A percentile compares a stretch with the other conserved stretches of the same genome.
Conservation (phyloP, 805 yeast genomes). For the Suhomyces vadensis region DNA sequence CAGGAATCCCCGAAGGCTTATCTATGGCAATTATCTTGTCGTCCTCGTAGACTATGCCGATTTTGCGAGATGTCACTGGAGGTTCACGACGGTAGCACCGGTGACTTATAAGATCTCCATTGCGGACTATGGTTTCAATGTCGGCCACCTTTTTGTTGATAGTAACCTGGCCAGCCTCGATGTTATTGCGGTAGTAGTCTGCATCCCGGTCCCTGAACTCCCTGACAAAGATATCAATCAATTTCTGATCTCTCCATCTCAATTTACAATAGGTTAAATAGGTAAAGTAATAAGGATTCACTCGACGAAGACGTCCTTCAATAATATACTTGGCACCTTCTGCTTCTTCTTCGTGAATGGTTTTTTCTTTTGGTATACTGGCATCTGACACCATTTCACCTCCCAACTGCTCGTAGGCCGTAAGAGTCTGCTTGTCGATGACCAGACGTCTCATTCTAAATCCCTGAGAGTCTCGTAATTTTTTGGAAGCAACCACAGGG, state of each 20-base stretch:
- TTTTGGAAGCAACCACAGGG: constrained; percentile 3
- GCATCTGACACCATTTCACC: constrained; percentile 26
- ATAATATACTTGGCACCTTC: constrained; percentile 58
- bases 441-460: constrained; percentile 47
- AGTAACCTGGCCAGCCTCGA: constrained; percentile 64
- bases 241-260: constrained; percentile 85
- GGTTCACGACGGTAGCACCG: constrained; percentile 89
- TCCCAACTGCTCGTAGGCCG: constrained; percentile 43
- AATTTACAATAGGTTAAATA: constrained; percentile 88
- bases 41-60: constrained; percentile 70
- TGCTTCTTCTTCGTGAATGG: constrained; percentile 55
- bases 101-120: constrained; percentile 84
- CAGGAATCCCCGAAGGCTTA: constrained; percentile 94
- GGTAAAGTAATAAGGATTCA: constrained; percentile 84
- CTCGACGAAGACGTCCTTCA: constrained; percentile 65
- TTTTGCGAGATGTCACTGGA: constrained; percentile 60
- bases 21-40: constrained; percentile 79
- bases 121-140: constrained; percentile 63
- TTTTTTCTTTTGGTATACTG: constrained; percentile 24
- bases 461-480: constrained; percentile 46
- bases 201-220: constrained; percentile 84
- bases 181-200: constrained; percentile 57
- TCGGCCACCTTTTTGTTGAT: constrained; percentile 68
- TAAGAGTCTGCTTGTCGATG: constrained; percentile 43
- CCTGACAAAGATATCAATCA: constrained; percentile 74